phyloP scores from a whole-genome alignment of 768 basidiomycete species.

The Hysterangium stoloniferum region DNA sequence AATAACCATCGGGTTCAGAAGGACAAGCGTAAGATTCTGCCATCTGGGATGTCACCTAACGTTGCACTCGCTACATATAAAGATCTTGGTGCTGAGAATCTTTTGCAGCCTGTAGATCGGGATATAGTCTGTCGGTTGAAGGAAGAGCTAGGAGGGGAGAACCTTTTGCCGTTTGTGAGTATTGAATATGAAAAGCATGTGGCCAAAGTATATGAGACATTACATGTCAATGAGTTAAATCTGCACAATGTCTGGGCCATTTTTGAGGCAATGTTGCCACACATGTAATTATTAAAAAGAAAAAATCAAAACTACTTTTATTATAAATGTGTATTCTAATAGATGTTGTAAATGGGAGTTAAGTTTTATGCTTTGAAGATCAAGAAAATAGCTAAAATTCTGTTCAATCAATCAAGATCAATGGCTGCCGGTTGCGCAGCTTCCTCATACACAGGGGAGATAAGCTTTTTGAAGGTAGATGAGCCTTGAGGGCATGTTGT shows the following conservation, averaged over 20 bases:
- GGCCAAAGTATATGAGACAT: constrained; percentile 15
- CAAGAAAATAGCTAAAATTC: too few species aligned
- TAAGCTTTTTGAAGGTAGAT: too few species aligned
- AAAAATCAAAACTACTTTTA: too few species aligned
- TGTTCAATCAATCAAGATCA: too few species aligned
- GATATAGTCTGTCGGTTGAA: constrained; percentile 23
- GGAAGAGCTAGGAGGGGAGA: constrained; percentile 24
- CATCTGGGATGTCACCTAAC: constrained; percentile 30
- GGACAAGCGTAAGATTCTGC: constrained; percentile 26
- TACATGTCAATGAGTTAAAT: constrained; percentile 17
- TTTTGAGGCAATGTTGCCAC: constrained; percentile 17
- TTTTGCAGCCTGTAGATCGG: constrained; percentile 21
- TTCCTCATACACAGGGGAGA: too few species aligned
- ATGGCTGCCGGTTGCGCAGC: too few species aligned
- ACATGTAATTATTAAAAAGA: too few species aligned
- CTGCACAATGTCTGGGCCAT: constrained; percentile 25
- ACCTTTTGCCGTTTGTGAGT: constrained; percentile 25
- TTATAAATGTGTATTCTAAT: too few species aligned
- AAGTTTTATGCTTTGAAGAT: too few species aligned
- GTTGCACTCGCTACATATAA: constrained; percentile 21
- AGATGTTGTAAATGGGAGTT: too few species aligned
- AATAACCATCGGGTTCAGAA: constrained; percentile 25
- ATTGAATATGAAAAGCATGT: constrained; percentile 21
- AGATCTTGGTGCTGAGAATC: constrained; percentile 23
- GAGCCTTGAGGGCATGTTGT: too few species aligned